Evolutionary conservation across 371 early-diverging fungal genomes (phyloP), one percentile per base, ranked within the genome.

Genomic region (Catenaria anguillulae): DNA sequence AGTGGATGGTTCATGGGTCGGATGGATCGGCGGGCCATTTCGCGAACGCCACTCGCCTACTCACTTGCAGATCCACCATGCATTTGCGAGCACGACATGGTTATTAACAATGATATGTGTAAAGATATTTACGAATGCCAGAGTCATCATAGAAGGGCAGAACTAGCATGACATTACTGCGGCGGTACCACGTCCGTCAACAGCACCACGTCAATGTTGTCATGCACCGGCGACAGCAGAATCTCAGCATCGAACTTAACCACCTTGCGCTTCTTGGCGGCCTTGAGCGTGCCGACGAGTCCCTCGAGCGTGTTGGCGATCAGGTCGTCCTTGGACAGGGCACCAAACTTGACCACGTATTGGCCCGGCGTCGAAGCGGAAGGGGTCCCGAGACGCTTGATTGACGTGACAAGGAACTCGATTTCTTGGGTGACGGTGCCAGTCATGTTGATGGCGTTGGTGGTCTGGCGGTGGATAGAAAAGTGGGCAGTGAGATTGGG

Each of bases 251-350:
- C 52, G 61, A 69, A 71, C 19, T 17, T 8, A 19, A 71, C 63
- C n/a, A 71, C 59, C 60, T 68, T 68, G 46, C 69, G 67, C 62
- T 68, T 71, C 67, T 69, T 72, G 43, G 69, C 68, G 13, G 68
- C 73, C 55, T 65, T 62, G 26, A 74, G 64, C 4, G 74, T 74
- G 21, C 72, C 72, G 23, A 71, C 65, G n/a, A 74, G 62, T 6
- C 67, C 74, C 63, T 74, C 74, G 60, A 74, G 67, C 29, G 71
- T 71, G 60, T 74, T 65, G 36, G 66, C 70, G 60, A 67, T 66
- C 36, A 59, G 65, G 52, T 74, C 74, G 65, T 74, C 74, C 12
- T 61, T 24, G 34, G 71, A 70, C 50, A 74, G 62, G 26, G 63
- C 60, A 23, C 74, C 74, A 55, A 67, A 74, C 36, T 68, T 66